These are phyloP conservation scores for Margaritispora aquatica DNA, from an alignment of 495 filamentous ascomycete species.

Conservation along the genomic window DNA sequence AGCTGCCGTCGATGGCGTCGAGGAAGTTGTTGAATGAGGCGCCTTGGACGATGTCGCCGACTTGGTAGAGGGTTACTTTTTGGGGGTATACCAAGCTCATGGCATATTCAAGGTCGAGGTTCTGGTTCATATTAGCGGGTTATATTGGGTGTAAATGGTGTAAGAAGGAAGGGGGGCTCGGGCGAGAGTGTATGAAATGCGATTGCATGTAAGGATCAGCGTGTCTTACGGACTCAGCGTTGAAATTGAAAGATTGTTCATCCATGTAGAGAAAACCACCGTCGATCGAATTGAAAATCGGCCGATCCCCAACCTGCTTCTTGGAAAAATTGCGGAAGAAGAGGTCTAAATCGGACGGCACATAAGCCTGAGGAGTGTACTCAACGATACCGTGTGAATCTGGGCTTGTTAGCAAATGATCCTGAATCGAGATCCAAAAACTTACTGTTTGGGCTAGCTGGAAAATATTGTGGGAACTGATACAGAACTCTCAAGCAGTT, in stretches of 20 bases:
- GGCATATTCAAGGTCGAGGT: slow-evolving; percentile 3
- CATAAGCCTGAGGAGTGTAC: slow-evolving; percentile 8
- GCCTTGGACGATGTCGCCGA: slow-evolving; percentile 10
- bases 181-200: too few relatives aligned
- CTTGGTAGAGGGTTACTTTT: slow-evolving; percentile 8
- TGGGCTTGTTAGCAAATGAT: neutral
- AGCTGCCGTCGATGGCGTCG: slow-evolving; percentile 17
- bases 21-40: slow-evolving; percentile 16
- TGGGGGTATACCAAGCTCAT: slow-evolving; percentile 9
- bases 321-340: slow-evolving; percentile 4
- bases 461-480: slow-evolving; percentile 1
- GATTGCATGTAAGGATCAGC: neutral
- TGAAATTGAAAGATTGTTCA: neutral
- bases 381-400: slow-evolving; percentile 3
- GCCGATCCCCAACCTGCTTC: neutral
- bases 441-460: slow-evolving; percentile 3
- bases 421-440: neutral
- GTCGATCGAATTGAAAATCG: slow-evolving; percentile 13
- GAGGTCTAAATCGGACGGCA: slow-evolving; percentile 8
- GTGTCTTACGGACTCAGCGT: slow-evolving; percentile 13
- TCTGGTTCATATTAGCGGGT: neutral
- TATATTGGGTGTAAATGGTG: too few relatives aligned
- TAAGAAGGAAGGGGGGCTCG: too few relatives aligned
- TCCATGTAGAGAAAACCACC: neutral
- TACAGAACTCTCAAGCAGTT: slow-evolving; percentile 12